Evolutionary conservation across 257 asterid species (phyloP), one percentile per base, ranked within the genome.

Genomic region (Plantago elongata): DNA sequence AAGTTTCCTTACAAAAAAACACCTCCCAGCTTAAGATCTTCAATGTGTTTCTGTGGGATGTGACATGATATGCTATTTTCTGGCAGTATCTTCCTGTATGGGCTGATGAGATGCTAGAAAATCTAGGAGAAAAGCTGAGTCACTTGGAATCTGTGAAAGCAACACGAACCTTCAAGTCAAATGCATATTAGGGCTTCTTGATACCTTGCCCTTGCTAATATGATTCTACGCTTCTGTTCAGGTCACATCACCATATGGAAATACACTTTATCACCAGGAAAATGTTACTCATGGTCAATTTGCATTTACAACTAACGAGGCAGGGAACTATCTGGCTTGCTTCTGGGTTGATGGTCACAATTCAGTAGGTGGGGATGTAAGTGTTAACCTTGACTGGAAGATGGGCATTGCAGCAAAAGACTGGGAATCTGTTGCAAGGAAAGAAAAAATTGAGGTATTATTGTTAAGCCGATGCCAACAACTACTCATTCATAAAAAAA

Each of bases 181-280:
- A 51, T 10, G 13, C 61, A 30, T 59, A 44, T 51, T 45, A 50
- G 14, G 13, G 7, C 48, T 5, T 5, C 18, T 50, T 57, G 63
- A 16, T 55, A 9, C 16, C 50, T 47, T 48, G 42, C 56, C 54
- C 42, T 29, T 51, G 11, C 45, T 51, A 37, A 40, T 56, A 40
- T 42, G 67, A 40, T 29, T 70, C 14, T 16, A 46, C 65, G 38
- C 16, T 66, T 63, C 51, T 65, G 58, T n/a, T 58, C 54, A 82
- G 89, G 89, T 82, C 51, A 77, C 81, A 42, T 82, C 85, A 3
- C 83, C 89, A 7, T 74, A 74, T 60, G 89, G 89, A 15, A 79
- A 72, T 13, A 70, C 57, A 60, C 74, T 82, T 44, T 85, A 82
- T 52, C 67, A 60, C 59, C 58, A 77, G 65, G 79, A 74, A 49